phyloP scores from a whole-genome alignment of 1,284 basidiomycete species.

The Cryptococcus deneoformans region DNA sequence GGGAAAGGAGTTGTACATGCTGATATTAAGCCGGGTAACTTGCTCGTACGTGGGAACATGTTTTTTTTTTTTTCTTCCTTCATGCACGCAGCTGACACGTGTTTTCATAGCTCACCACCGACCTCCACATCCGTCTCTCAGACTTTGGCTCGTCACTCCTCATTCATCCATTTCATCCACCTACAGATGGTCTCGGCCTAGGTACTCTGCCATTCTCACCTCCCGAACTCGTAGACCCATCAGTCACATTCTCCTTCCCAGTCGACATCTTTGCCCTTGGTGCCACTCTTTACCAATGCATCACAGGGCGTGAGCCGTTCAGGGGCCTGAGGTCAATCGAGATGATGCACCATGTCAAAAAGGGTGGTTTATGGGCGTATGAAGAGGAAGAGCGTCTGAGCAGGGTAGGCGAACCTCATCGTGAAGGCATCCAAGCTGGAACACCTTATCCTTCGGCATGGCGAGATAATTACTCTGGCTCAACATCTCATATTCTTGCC shows the following conservation, averaged over 20 bases:
- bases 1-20: conserved; percentile 51
- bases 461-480: conserved; percentile 13
- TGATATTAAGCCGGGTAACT: conserved; percentile 52
- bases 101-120: conserved; percentile 37
- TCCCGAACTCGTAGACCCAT: conserved; percentile 52
- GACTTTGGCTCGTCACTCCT: conserved; percentile 54
- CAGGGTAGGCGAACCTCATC: conserved; percentile 20
- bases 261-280: conserved; percentile 55
- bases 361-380: conserved; percentile 52
- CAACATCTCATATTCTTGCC: background rate
- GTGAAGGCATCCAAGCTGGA: conserved; percentile 9
- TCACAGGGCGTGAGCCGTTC: conserved; percentile 53
- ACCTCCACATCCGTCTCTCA: conserved; percentile 48
- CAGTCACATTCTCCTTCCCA: conserved; percentile 50
- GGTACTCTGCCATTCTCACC: conserved; percentile 54
- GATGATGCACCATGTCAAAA: conserved; percentile 51
- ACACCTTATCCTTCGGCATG: conserved; percentile 41
- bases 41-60: conserved; percentile 32
- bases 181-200: conserved; percentile 51
- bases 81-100: conserved; percentile 9
- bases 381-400: conserved; percentile 47
- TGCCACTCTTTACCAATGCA: conserved; percentile 51
- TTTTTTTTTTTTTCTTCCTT: background rate
- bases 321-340: conserved; percentile 48
- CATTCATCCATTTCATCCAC: conserved; percentile 45